Conservation (phyloP, 371 early-diverging fungal species). For the Blyttiomyces sp. region DNA sequence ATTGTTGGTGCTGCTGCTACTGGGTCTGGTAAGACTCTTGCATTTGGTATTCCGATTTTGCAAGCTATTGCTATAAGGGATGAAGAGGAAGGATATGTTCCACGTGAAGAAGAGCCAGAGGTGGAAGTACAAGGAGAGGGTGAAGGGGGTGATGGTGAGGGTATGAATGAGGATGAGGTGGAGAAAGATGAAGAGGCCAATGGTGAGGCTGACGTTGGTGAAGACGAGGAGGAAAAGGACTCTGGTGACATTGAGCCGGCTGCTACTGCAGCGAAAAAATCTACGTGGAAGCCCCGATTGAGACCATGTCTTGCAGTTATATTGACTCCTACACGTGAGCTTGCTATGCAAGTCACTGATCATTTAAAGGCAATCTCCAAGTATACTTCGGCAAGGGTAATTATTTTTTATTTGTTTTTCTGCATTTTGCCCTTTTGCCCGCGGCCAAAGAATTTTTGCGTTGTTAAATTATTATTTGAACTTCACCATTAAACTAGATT, state of each 20-base stretch:
- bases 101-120: neutral
- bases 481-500: constrained; percentile 30
- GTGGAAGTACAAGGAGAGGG: neutral
- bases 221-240: neutral
- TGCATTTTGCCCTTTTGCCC: too few species aligned
- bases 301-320: constrained; percentile 33
- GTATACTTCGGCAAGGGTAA: constrained; percentile 21
- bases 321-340: constrained; percentile 60
- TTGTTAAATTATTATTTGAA: neutral
- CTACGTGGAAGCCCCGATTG: neutral
- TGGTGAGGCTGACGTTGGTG: neutral
- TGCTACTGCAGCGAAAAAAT: too few species aligned
- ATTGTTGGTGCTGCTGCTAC: constrained; percentile 98
- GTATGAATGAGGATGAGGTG: too few species aligned
- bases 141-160: neutral
- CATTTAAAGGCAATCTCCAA: constrained; percentile 32
- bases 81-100: constrained; percentile 4
- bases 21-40: constrained; percentile 77
- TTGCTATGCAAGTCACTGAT: constrained; percentile 58
- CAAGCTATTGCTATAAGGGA: constrained; percentile 33
- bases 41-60: constrained; percentile 58
- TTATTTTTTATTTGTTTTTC: too few species aligned
- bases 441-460: too few species aligned
- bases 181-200: neutral
- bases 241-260: constrained; percentile 5